These are phyloP conservation scores for Saccharum officinarum DNA, from an alignment of 176 grass and related monocot genomes.

Conservation along the genomic window DNA sequence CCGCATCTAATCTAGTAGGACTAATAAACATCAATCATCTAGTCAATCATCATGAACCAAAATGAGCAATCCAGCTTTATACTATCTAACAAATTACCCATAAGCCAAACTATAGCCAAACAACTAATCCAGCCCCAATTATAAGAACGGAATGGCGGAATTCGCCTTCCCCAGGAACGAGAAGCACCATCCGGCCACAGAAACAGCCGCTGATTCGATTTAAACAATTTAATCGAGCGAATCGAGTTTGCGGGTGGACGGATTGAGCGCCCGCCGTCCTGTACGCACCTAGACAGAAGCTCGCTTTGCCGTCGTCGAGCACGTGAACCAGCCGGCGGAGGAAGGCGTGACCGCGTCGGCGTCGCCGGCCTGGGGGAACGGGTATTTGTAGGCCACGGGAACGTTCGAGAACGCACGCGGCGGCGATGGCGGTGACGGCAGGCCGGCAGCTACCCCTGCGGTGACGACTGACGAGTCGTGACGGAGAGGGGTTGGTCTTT, in stretches of 20 bases:
- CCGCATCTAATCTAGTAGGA: background rate
- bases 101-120: background rate
- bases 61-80: background rate
- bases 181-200: background rate
- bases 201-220: background rate
- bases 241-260: background rate
- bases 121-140: background rate
- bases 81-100: background rate
- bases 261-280: background rate
- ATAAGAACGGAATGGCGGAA: background rate
- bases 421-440: background rate
- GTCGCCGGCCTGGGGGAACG: background rate
- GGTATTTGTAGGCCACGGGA: slow-evolving; percentile 4
- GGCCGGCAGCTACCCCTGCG: background rate
- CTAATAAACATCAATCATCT: background rate
- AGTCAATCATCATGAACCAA: background rate
- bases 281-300: slow-evolving; percentile 9
- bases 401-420: slow-evolving; percentile 24
- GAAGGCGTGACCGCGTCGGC: background rate
- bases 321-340: background rate
- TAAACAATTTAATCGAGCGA: background rate
- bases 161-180: background rate
- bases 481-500: background rate
- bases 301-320: background rate
- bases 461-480: background rate